phyloP scores from a whole-genome alignment of 2,329 filamentous ascomycete genomes.

The Aspergillus puulaauensis region DNA sequence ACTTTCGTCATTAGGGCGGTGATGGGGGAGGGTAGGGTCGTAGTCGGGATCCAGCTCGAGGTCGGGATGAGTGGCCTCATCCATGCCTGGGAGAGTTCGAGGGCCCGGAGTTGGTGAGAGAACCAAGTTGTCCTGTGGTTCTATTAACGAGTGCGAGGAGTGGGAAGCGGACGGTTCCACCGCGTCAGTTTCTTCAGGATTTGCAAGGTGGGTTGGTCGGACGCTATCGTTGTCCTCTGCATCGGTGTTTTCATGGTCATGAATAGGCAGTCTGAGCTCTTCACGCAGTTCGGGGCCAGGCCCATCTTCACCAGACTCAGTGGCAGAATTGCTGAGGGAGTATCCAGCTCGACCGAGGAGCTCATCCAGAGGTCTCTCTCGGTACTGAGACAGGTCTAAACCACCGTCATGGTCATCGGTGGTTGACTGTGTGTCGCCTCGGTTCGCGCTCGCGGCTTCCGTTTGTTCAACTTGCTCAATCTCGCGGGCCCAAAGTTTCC shows the following conservation, averaged over 20 bases:
- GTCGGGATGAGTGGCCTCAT: constrained; percentile 8
- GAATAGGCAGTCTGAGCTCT: constrained; percentile 20
- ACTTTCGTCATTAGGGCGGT: constrained; percentile 40
- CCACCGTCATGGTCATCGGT: constrained; percentile 30
- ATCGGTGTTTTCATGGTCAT: constrained; percentile 14
- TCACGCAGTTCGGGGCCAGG: constrained; percentile 22
- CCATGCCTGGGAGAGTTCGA: constrained; percentile 7
- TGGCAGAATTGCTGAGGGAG: constrained; percentile 24
- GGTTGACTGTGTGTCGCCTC: constrained; percentile 4
- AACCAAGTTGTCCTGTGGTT: constrained; percentile 9
- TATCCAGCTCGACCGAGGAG: constrained; percentile 46
- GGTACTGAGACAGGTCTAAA: constrained; percentile 28
- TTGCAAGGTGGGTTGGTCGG: constrained; percentile 23
- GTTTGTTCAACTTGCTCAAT: constrained; percentile 39
- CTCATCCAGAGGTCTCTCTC: constrained; percentile 42
- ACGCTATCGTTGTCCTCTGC: constrained; percentile 17
- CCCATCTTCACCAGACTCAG: constrained; percentile 20
- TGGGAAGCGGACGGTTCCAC: not conserved
- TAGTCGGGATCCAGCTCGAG: constrained; percentile 15
- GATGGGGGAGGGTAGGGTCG: constrained; percentile 49
- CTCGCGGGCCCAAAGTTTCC: constrained; percentile 53
- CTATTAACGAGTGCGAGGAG: constrained; percentile 3
- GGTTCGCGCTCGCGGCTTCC: constrained; percentile 25
- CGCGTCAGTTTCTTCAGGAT: constrained; percentile 20
- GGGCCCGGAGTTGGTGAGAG: constrained; percentile 8